Base-by-base conservation (phyloP, 2,329 filamentous ascomycete genomes). In the Alternaria infectoria region DNA sequence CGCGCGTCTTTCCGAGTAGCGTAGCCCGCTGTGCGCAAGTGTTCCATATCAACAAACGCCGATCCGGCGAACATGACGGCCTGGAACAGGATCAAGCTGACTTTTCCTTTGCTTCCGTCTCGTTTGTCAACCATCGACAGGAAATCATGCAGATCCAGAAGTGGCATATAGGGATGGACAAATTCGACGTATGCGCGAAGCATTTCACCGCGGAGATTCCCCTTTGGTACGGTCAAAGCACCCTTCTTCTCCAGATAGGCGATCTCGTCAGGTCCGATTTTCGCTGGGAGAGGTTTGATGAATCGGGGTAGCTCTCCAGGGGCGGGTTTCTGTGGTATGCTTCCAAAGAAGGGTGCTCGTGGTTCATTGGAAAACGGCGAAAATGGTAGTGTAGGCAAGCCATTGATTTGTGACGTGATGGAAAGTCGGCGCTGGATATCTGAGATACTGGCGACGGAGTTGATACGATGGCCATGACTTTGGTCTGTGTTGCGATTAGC, bases 51-150 rank as follows among this genome's bases (percentile, higher is more conserved):
- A 61, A 97, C 90, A 77, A 96, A 97, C 0, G 94, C 93, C 3
- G 92, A 92, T 1, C 92, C 93, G 2, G 93, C 91, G 77, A 97
- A 98, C 93, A 97, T 97, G 74, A 97, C 91, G 11, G 94, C 92
- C 77, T 97, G 95, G 80, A 97, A 97, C 2, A 97, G 83, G 62
- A 97, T 87, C 71, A 98, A 83, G 81, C 94, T 97, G 73, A 93
- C 86, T 75, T 89, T 90, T 10, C 90, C 90, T 69, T 88, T 85
- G 50, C 86, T 84, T 13, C 91, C 92, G 77, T 96, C 91, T 11
- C 86, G 84, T 61, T 85, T 84, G 71, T 89, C 88, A 67, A 93
- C 85, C 47, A 87, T 85, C 54, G 82, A 78, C 10, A 90, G 74
- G 61, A 90, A 87, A 30, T 89, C 87, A 66, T 88, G 85, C 51